Base-by-base conservation (phyloP, 306 rosid species). In the Cucurbita argyrosperma region DNA sequence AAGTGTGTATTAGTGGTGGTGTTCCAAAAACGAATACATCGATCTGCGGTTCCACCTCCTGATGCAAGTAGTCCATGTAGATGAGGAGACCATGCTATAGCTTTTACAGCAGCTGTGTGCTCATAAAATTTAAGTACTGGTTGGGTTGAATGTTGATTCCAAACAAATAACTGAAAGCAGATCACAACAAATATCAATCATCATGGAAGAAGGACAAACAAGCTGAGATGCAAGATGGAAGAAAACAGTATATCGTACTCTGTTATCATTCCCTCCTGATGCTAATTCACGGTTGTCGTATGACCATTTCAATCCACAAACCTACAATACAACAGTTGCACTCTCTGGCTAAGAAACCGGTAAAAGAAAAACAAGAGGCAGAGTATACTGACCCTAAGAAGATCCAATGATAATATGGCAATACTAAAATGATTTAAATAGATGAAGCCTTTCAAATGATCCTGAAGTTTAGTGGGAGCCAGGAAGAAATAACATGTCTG, bases 71-170 rank as follows among this genome's bases (percentile, higher is more conserved):
- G 99, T 76, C 99, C 99, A 78, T 95, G 99, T 79, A 89, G 91
- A 89, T 91, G 97, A 63, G 99, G 99, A 69, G 97, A 95, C 99
- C 99, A 95, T 64, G 97, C 99, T 83, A 95, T 95, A 69, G 99
- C 99, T 84, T 95, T 95, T 61, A 95, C 99, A 53, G 99, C 99
- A 26, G 99, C 99, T 53, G 99, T 91, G 80, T 95, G 97, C 84
- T 95, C 96, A 78, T 89, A 87, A 85, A 85, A 95, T 77, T 88
- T 95, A 76, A 95, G 87, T 50, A 95, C 85, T n/a, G 99, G 99
- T 55, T 95, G 99, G 71, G 88, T 88, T 68, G 97, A 91, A 84
- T 91, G 96, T 81, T 91, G 99, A 84, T 95, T 91, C 99, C 99
- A 95, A 73, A 91, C 96, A 81, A 86, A 88, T 78, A 95, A 84